Conservation (phyloP, 257 asterid species). For the Nicotiana noctiflora region DNA sequence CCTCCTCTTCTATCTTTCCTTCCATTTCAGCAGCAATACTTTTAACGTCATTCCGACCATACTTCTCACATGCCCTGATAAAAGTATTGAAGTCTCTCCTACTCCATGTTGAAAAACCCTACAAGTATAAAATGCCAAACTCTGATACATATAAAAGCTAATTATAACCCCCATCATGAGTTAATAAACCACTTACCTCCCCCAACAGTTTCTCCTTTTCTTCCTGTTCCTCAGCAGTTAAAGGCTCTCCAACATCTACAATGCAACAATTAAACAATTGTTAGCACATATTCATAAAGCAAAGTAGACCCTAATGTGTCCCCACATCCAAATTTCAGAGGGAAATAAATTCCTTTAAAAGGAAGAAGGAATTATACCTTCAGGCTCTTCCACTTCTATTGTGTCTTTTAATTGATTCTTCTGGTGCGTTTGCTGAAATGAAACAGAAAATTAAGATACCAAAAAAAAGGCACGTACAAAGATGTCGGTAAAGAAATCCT, state of each 20-base stretch:
- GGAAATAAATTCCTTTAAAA: background rate
- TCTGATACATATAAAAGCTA: background rate
- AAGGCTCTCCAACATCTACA: slow-evolving; percentile 86
- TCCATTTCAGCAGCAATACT: slow-evolving; percentile 96
- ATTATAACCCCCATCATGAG: background rate
- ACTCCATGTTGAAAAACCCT: slow-evolving; percentile 99
- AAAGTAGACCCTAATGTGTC: background rate
- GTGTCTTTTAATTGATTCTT: slow-evolving; percentile 86
- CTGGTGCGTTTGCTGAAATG: slow-evolving; percentile 63
- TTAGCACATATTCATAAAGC: slow-evolving; percentile 20
- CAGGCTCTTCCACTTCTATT: slow-evolving; percentile 86
- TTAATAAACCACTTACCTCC: slow-evolving; percentile 41
- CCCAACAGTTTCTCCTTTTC: slow-evolving; percentile 81
- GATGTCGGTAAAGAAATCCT: background rate
- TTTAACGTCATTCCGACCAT: slow-evolving; percentile 74
- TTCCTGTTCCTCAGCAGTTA: slow-evolving; percentile 97
- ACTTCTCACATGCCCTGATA: slow-evolving; percentile 96
- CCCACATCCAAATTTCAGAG: background rate
- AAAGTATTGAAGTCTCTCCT: slow-evolving; percentile 88
- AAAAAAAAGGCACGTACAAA: background rate
- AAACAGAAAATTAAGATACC: slow-evolving; percentile 14
- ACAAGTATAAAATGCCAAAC: background rate
- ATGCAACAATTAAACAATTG: background rate
- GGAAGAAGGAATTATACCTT: slow-evolving; percentile 42
- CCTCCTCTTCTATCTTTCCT: slow-evolving; percentile 91